Evolutionary conservation across 148 eudicot species (phyloP), one percentile per base, ranked within the genome.

Genomic region (Spergularia marina): DNA sequence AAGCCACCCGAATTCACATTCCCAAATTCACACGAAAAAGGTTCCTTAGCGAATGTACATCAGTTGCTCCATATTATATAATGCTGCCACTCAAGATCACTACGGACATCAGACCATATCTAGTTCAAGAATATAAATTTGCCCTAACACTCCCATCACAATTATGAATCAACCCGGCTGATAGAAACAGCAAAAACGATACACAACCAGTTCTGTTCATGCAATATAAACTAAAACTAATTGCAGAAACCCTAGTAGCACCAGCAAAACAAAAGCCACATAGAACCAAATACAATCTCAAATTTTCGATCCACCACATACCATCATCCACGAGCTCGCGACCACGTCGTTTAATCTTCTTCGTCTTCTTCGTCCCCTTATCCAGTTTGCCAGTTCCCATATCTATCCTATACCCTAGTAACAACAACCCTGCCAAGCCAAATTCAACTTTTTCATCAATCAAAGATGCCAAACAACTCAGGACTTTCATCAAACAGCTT

Each of bases 371-470:
- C 59, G 57, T 12, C 55, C 59, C 52, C 77, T 68, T 77, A 10
- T 60, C 75, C 12, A 44, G 21, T 69, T 73, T 81, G 57, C 10
- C 68, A 49, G 58, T 76, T 23, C 77, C 74, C 84, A 81, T 81
- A 21, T 60, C 9, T 20, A n/a, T 10, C 20, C 13, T 49, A 57
- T 18, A 62, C 20, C 17, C 30, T 13, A 53, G 60, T 0, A 75
- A n/a, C 6, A 75, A 14, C 6, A 75, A 12, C 25, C 55, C 53
- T 51, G n/a, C 53, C 72, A 59, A 15, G 55, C 59, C 17, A 51
- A 39, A 12, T 59, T 63, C 53, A 53, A 10, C 21, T 52, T 52
- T 14, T 20, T 53, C 8, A 16, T 8, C 4, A 70, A 70, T 9
- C 21, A n/a, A 41, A 30, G 6, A 51, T 6, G 57, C 5, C 41